A percentile compares a stretch with the other conserved stretches of the same genome.
These are phyloP conservation scores for Candida vaughaniae DNA, from an alignment of 805 yeast species.

Conservation along the genomic window DNA sequence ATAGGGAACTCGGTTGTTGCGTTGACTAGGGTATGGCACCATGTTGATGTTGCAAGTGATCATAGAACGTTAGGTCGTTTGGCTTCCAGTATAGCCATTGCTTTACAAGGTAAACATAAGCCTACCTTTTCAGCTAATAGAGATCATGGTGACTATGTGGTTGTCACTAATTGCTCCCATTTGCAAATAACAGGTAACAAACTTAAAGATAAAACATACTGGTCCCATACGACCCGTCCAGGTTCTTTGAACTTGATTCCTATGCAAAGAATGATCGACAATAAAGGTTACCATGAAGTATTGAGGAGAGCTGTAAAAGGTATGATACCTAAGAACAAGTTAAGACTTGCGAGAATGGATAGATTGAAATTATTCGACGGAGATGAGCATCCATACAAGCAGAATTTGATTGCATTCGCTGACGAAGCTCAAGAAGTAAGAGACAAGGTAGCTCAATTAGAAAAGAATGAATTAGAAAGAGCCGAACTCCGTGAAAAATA, in stretches of 20 bases:
- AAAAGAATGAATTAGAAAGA: conserved; percentile 29
- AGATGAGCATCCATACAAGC: conserved; percentile 79
- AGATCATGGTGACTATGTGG: conserved; percentile 96
- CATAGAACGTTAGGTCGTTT: conserved; percentile 86
- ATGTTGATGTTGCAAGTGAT: conserved; percentile 85
- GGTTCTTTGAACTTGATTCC: conserved; percentile 84
- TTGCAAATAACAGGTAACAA: conserved; percentile 85
- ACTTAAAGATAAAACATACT: conserved; percentile 74
- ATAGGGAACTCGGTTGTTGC: conserved; percentile 60
- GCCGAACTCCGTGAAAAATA: conserved; percentile 36
- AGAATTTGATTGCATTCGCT: conserved; percentile 81
- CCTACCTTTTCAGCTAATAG: conserved; percentile 71
- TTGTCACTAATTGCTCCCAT: conserved; percentile 86
- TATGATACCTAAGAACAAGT: conserved; percentile 91
- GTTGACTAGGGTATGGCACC: conserved; percentile 91
- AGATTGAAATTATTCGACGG: conserved; percentile 88
- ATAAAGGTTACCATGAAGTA: conserved; percentile 87
- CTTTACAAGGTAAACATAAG: conserved; percentile 95
- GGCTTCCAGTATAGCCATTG: conserved; percentile 83
- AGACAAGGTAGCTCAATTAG: conserved; percentile 41
- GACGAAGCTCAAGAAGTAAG: conserved; percentile 63
- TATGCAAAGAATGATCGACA: conserved; percentile 70
- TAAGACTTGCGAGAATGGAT: conserved; percentile 73
- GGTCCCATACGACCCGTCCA: conserved; percentile 87
- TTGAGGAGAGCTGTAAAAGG: conserved; percentile 87